Percentiles rank a stretch among this genome's conserved stretches.
phyloP scores from a whole-genome alignment of 768 basidiomycete species.

The Russula foetens region DNA sequence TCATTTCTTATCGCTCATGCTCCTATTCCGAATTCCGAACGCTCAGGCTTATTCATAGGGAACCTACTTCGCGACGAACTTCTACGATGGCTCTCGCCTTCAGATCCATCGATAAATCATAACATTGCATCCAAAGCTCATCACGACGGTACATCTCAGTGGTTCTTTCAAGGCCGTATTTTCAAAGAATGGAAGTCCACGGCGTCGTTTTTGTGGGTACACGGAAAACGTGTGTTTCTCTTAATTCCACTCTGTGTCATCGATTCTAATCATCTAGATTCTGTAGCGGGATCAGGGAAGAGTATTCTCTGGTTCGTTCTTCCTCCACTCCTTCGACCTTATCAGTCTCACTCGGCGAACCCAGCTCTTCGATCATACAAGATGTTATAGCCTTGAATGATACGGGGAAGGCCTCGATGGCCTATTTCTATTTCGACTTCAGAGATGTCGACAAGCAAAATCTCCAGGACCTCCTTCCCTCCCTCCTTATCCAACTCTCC shows the following conservation, averaged over 20 bases:
- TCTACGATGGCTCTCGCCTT: background rate
- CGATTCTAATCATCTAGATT: background rate
- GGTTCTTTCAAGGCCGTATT: background rate
- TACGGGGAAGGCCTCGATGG: background rate
- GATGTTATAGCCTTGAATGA: background rate
- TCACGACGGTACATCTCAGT: background rate
- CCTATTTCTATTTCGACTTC: slow-evolving; percentile 3
- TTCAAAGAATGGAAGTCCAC: background rate
- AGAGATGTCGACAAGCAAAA: background rate
- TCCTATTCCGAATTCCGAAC: background rate
- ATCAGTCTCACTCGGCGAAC: background rate
- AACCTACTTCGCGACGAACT: background rate
- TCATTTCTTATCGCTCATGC: background rate
- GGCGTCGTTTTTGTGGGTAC: background rate
- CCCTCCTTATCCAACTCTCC: background rate
- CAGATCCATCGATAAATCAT: background rate
- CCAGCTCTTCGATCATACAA: background rate
- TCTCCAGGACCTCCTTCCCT: background rate
- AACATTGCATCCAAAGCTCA: background rate
- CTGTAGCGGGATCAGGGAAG: slow-evolving; percentile 5
- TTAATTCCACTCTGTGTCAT: background rate
- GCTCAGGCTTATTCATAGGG: background rate
- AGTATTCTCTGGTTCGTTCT: background rate
- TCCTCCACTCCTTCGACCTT: background rate
- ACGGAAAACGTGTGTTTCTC: background rate